These are phyloP conservation scores for Epichloe bromicola DNA, from an alignment of 2,329 filamentous ascomycete genomes.

Conservation along the genomic window DNA sequence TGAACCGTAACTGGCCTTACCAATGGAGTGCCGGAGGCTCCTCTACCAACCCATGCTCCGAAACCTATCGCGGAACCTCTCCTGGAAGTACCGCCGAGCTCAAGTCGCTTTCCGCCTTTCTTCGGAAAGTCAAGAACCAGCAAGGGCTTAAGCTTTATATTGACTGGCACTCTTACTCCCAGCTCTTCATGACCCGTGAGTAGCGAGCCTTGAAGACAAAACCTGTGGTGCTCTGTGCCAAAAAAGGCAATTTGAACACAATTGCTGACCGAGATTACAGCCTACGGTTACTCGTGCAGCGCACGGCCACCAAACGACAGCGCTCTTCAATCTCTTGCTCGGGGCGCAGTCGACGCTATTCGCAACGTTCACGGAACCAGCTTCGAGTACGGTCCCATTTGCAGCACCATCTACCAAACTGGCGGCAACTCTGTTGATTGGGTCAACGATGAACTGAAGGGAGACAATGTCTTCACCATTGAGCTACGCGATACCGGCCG, in stretches of 20 bases:
- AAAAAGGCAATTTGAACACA: background rate
- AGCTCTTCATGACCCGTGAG: conserved; percentile 47
- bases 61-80: conserved; percentile 32
- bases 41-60: conserved; percentile 36
- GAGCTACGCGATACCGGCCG: conserved; percentile 25
- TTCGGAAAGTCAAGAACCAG: conserved; percentile 17
- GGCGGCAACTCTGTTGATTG: conserved; percentile 34
- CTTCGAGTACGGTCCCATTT: conserved; percentile 38
- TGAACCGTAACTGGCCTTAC: conserved; percentile 49
- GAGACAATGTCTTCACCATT: conserved; percentile 27
- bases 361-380: conserved; percentile 23
- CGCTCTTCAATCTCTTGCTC: conserved; percentile 35
- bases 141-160: conserved; percentile 48
- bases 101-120: conserved; percentile 28
- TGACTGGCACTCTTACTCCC: conserved; percentile 52
- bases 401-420: conserved; percentile 48
- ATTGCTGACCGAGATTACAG: conserved; percentile 6
- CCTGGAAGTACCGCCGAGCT: conserved; percentile 39
- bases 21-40: conserved; percentile 43
- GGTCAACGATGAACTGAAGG: conserved; percentile 26
- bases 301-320: conserved; percentile 31
- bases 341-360: conserved; percentile 37
- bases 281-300: conserved; percentile 48
- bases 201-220: conserved; percentile 13
- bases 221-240: background rate